Percentiles rank a stretch among this genome's conserved stretches.
phyloP scores from a whole-genome alignment of 2,329 filamentous ascomycete species.

The Pseudopithomyces chartarum region DNA sequence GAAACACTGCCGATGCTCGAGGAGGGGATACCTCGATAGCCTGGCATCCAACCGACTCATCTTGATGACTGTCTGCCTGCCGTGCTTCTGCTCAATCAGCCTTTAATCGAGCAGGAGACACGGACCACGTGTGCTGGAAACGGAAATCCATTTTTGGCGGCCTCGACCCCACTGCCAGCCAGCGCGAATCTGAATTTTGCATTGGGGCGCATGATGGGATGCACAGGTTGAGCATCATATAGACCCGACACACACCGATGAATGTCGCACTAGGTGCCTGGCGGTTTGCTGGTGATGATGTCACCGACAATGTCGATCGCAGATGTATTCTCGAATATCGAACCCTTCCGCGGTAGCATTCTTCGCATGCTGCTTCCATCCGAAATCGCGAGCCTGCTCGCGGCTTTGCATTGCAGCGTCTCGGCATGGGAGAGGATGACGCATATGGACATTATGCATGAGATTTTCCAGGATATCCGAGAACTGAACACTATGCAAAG shows the following conservation, averaged over 20 bases:
- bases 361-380: constrained; percentile 3
- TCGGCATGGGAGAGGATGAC: not conserved
- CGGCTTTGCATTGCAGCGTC: not conserved
- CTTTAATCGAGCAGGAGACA: not conserved
- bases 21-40: not conserved
- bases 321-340: not conserved
- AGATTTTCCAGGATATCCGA: constrained; percentile 1
- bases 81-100: not conserved
- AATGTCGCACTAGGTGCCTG: too few relatives aligned
- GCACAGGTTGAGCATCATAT: not conserved
- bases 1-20: not conserved
- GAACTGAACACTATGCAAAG: not conserved
- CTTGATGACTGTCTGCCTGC: not conserved
- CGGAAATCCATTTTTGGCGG: not conserved
- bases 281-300: too few relatives aligned
- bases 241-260: too few relatives aligned
- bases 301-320: not conserved
- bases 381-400: not conserved
- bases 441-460: constrained; percentile 6
- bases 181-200: not conserved
- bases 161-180: not conserved
- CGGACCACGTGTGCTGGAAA: not conserved
- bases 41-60: not conserved
- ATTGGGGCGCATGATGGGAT: not conserved
- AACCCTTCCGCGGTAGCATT: not conserved